A percentile compares a stretch with the other conserved stretches of the same genome.
Conservation (phyloP, 208 protist genomes). For the Acanthamoeba royreba region DNA sequence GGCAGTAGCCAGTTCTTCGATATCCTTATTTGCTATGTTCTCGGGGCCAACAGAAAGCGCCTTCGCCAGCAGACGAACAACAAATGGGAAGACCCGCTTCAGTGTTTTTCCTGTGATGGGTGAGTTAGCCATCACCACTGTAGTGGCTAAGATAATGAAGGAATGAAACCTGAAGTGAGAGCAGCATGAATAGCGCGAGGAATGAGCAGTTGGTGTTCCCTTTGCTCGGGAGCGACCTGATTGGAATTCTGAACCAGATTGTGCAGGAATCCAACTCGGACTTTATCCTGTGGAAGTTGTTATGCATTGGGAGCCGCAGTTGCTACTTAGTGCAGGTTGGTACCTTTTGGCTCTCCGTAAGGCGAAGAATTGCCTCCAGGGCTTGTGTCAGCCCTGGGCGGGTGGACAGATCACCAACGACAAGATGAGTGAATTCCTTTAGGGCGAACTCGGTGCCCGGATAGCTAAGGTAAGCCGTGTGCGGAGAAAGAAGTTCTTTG, state of each 20-base stretch:
- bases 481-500: neutral
- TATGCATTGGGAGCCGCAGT: too few relatives aligned
- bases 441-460: neutral
- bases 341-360: neutral
- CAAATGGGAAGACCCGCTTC: neutral
- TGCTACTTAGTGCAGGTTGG: too few relatives aligned
- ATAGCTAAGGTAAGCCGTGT: slow-evolving; percentile 2
- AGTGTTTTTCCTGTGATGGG: slow-evolving; percentile 10
- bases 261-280: neutral
- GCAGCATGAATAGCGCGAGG: neutral
- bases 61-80: neutral
- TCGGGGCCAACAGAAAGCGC: neutral
- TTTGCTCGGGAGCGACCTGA: neutral
- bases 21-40: neutral
- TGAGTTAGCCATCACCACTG: too few relatives aligned
- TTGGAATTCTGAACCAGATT: neutral
- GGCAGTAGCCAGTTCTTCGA: neutral
- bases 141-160: neutral
- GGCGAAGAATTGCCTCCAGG: neutral
- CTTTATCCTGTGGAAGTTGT: neutral
- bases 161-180: neutral
- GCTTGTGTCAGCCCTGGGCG: neutral
- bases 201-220: neutral
- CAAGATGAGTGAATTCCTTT: slow-evolving; percentile 40
- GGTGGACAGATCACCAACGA: slow-evolving; percentile 39